A percentile compares a stretch with the other conserved stretches of the same genome.
phyloP scores from a whole-genome alignment of 1,284 basidiomycete genomes.

The Tilletia horrida region DNA sequence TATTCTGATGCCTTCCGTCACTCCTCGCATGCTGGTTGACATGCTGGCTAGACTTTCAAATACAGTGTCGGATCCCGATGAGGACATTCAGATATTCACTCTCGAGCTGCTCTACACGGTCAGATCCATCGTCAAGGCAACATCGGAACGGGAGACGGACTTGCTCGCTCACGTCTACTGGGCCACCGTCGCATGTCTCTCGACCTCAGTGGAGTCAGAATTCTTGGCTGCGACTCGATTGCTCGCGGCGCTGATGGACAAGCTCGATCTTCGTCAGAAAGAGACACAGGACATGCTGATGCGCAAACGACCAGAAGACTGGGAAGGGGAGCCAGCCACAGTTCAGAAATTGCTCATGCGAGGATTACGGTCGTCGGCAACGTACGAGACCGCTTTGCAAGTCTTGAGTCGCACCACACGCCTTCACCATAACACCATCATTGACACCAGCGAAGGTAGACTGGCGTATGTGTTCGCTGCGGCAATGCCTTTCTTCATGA shows the following conservation, averaged over 20 bases:
- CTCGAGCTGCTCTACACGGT: slow-evolving; percentile 79
- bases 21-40: slow-evolving; percentile 71
- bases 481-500: slow-evolving; percentile 82
- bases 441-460: slow-evolving; percentile 71
- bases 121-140: slow-evolving; percentile 59
- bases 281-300: slow-evolving; percentile 66
- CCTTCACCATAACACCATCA: slow-evolving; percentile 65
- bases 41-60: slow-evolving; percentile 79
- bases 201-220: slow-evolving; percentile 77
- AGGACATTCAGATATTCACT: slow-evolving; percentile 76
- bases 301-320: slow-evolving; percentile 69
- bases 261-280: slow-evolving; percentile 70
- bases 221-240: slow-evolving; percentile 70
- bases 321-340: slow-evolving; percentile 60
- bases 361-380: slow-evolving; percentile 75
- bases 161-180: slow-evolving; percentile 77
- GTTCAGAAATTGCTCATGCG: slow-evolving; percentile 74
- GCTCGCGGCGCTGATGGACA: slow-evolving; percentile 68
- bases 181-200: slow-evolving; percentile 76
- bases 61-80: slow-evolving; percentile 69
- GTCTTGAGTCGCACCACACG: slow-evolving; percentile 59
- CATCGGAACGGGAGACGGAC: slow-evolving; percentile 1
- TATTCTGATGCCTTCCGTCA: slow-evolving; percentile 71
- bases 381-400: slow-evolving; percentile 67
- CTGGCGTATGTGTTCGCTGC: slow-evolving; percentile 79